phyloP scores from a whole-genome alignment of 495 filamentous ascomycete species.

The Chlorociboria aeruginascens region DNA sequence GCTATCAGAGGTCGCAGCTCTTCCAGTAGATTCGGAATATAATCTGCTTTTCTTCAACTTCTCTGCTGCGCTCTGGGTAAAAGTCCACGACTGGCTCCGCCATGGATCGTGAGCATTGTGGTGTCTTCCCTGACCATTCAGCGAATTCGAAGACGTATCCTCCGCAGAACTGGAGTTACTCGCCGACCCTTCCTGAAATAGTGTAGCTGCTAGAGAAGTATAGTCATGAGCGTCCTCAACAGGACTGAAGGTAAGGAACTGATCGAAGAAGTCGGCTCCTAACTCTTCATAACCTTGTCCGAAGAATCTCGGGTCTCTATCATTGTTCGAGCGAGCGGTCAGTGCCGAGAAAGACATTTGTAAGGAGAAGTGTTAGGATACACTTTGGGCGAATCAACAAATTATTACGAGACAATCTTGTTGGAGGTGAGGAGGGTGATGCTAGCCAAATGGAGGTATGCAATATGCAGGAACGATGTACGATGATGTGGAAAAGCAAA shows the following conservation, averaged over 20 bases:
- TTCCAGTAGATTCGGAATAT: conserved; percentile 12
- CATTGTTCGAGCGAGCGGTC: background rate
- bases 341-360: conserved; percentile 14
- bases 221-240: conserved; percentile 1
- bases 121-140: background rate
- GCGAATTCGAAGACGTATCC: background rate
- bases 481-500: conserved; percentile 10
- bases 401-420: background rate
- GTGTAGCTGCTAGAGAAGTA: background rate
- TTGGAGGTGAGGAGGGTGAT: background rate
- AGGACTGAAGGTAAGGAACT: conserved; percentile 16
- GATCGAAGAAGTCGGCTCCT: conserved; percentile 19
- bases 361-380: background rate
- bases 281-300: conserved; percentile 11
- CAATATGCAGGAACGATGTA: conserved; percentile 7
- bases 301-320: conserved; percentile 5
- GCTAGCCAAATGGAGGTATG: background rate
- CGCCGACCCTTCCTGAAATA: background rate
- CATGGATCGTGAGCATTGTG: background rate
- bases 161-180: background rate
- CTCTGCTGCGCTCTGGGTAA: no score
- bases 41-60: background rate
- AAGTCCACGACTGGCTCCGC: background rate
- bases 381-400: background rate
- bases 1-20: conserved; percentile 14